These are phyloP conservation scores for Venturia nashicola DNA, from an alignment of 2,329 filamentous ascomycete species.

Conservation along the genomic window DNA sequence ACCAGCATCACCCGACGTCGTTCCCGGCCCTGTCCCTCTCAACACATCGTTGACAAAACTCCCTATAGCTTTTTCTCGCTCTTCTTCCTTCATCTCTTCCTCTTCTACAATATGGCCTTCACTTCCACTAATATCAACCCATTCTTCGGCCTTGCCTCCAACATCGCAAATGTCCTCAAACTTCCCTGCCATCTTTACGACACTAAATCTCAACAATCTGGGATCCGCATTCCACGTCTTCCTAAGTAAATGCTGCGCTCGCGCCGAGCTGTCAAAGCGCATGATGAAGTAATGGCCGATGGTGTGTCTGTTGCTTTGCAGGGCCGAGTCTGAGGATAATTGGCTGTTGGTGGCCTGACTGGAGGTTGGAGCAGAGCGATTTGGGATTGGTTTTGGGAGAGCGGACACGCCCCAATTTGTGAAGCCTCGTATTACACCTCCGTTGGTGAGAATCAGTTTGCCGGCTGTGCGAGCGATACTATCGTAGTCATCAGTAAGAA, in stretches of 20 bases:
- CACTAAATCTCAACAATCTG: constrained; percentile 73
- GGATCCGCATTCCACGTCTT: constrained; percentile 74
- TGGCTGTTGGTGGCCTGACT: constrained; percentile 39
- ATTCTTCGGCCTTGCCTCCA: constrained; percentile 35
- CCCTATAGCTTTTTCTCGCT: neutral
- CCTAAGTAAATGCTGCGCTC: constrained; percentile 62
- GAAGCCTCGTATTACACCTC: constrained; percentile 83
- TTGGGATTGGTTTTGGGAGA: constrained; percentile 59
- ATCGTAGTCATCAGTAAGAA: constrained; percentile 11
- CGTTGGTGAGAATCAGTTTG: constrained; percentile 65
- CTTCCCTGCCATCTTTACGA: constrained; percentile 71
- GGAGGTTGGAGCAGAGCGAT: constrained; percentile 63
- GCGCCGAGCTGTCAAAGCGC: constrained; percentile 74
- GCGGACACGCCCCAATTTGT: constrained; percentile 92
- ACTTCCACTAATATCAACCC: neutral
- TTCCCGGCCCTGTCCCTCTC: neutral
- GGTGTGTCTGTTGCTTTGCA: constrained; percentile 50
- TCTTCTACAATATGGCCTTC: neutral
- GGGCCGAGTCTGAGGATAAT: neutral
- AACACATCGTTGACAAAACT: neutral
- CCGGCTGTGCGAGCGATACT: constrained; percentile 85
- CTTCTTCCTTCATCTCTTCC: neutral
- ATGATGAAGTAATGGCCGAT: constrained; percentile 95
- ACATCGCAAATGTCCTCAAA: constrained; percentile 49
- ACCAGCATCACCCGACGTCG: neutral